Base-by-base conservation (phyloP, 192 early-diverging fungal genomes). In the Allomyces macrogynus region DNA sequence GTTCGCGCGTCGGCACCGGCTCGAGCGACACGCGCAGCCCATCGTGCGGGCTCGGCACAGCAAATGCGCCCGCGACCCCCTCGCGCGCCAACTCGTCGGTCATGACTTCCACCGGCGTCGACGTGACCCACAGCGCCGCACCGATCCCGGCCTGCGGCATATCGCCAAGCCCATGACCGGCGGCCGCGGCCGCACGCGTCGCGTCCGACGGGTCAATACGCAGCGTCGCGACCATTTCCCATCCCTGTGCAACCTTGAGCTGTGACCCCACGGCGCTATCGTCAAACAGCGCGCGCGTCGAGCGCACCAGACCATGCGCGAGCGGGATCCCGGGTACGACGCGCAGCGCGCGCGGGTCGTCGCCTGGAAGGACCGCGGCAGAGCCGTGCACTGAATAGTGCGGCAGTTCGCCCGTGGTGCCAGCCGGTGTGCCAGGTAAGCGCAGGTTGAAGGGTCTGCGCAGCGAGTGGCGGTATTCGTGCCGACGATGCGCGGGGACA, bases 391-490 rank as follows among this genome's bases (percentile, higher is more conserved):
- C 16, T 0, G 49, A 14, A 57, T 20, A 57, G 49, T 57, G 20
- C 49, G 49, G 49, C 49, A 57, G 49, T 20, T 20, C 49, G 16
- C 49, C 16, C 16, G 49, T 5, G 49, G 49, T 20, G 49, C 20
- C 5, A 16, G 49, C 1, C 49, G 20, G 12, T 16, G 20, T 14
- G 16, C 16, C 49, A 3, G 49, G 49, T 5, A n/a, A 0, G 49
- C 20, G 49, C 12, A 57, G 16, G 20, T 57, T 20, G 20, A 57
- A 57, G 49, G 49, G 49, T 3, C 49, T 14, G 49, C 49, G 49
- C 49, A 57, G 49, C 49, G 49, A 57, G 49, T 57, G 49, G 49
- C 49, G 49, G 49, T 57, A 57, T 16, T 57, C 49, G 49, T 57
- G 49, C 12, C 49, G 49, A 8, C 32, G 32, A 7, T 40, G 32